Evolutionary conservation across 352 stramenopile genomes (phyloP).

Genomic region (Blastocystis sp.): DNA sequence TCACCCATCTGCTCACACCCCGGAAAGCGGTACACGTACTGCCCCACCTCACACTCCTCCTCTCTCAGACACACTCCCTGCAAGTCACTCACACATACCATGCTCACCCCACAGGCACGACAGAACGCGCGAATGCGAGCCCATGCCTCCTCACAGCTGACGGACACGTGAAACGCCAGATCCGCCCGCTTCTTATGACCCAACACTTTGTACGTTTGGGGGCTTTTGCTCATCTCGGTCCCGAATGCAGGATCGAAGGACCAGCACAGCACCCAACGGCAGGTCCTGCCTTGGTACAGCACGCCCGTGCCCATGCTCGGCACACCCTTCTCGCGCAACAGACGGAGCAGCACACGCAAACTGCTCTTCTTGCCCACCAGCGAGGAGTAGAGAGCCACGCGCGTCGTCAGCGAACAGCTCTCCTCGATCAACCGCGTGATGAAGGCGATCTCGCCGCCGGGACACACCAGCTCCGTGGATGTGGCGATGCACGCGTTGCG

Average conservation of each 20-base stretch:
- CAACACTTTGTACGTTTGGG: constrained; percentile 26
- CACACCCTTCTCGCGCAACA: constrained; percentile 17
- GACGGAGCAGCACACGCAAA: background rate
- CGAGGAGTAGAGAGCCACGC: constrained; percentile 15
- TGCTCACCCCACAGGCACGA: constrained; percentile 11
- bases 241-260: constrained; percentile 33
- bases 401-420: background rate
- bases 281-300: constrained; percentile 23
- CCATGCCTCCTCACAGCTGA: background rate
- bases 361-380: constrained; percentile 45
- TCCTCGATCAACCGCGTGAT: constrained; percentile 27
- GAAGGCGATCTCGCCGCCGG: constrained; percentile 47
- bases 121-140: constrained; percentile 39
- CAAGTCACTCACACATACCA: too few relatives aligned
- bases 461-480: background rate
- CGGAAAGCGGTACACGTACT: constrained; percentile 49
- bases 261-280: constrained; percentile 56
- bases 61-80: too few relatives aligned
- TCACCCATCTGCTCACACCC: too few relatives aligned
- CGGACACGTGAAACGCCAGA: background rate
- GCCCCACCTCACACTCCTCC: background rate
- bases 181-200: constrained; percentile 16
- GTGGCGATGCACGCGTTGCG: background rate
- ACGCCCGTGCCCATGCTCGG: constrained; percentile 26
- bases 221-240: background rate